phyloP scores from a whole-genome alignment of 148 eudicot genomes.

The Pharnaceum exiguum region DNA sequence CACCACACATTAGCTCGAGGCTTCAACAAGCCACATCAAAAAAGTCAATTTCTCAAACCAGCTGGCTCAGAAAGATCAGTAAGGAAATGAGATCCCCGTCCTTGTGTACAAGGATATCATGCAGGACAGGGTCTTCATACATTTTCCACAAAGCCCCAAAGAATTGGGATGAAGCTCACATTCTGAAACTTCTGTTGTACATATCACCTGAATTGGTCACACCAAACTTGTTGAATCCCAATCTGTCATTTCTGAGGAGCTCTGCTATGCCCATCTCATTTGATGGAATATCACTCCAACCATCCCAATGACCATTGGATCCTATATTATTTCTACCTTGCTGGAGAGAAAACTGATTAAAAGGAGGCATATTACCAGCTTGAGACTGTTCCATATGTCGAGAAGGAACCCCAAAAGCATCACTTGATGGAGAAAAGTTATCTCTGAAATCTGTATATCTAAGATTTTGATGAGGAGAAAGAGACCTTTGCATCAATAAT shows the following conservation, averaged over 20 bases:
- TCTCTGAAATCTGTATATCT: conserved; percentile 46
- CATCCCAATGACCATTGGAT: conserved; percentile 79
- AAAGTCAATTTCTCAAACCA: conserved; percentile 12
- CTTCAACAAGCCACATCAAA: conserved; percentile 11
- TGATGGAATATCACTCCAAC: conserved; percentile 38
- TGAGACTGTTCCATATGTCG: conserved; percentile 56
- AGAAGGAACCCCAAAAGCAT: conserved; percentile 49
- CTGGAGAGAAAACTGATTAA: conserved; percentile 39
- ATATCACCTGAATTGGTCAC: conserved; percentile 61
- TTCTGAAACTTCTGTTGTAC: conserved; percentile 69
- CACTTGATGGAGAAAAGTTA: conserved; percentile 31
- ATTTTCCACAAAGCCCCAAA: conserved; percentile 20
- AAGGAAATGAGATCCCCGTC: conserved; percentile 5
- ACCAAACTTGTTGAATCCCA: conserved; percentile 65
- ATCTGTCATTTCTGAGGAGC: conserved; percentile 55
- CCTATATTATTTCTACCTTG: conserved; percentile 44
- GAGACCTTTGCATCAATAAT: conserved; percentile 60
- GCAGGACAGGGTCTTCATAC: conserved; percentile 6
- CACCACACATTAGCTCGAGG: conserved; percentile 13
- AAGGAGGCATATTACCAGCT: conserved; percentile 31
- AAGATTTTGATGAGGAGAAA: conserved; percentile 56
- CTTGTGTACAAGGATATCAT: conserved; percentile 14
- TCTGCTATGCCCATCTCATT: conserved; percentile 48
- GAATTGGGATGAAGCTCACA: conserved; percentile 34
- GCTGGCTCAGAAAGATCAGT: conserved; percentile 15